Evolutionary conservation across 2,329 filamentous ascomycete species (phyloP), one percentile per base, ranked within the genome.

Genomic region (Onygenales sp.): DNA sequence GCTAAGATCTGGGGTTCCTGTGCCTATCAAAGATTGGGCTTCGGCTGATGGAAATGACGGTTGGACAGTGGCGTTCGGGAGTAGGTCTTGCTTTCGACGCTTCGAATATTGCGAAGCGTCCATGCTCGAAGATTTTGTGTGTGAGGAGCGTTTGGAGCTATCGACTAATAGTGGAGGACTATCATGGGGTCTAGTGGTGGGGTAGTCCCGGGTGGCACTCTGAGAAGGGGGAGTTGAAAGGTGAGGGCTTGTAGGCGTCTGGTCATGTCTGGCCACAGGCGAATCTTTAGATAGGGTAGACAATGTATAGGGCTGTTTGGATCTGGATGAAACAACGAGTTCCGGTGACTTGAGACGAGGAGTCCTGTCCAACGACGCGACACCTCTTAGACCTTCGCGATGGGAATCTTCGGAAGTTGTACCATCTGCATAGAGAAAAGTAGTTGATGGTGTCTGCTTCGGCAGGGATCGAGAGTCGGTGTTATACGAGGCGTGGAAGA

Each of bases 401-500:
- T 56, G 50, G 2, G 57, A 59, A 7, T 61, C 59, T n/a, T 55
- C 58, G 49, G 70, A 69, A 32, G 67, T 62, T 8, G 63, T 56
- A 3, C 68, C 69, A 52, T 73, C 68, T 8, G 70, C 65, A 57
- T 70, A 69, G 40, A 69, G 53, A 49, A 73, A 73, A 2, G 63
- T 61, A 6, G 62, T 56, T 17, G 58, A 52, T 68, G 32, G 49
- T 57, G 36, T 58, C 59, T 17, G 58, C 53, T 47, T 62, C 37
- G 33, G 40, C 37, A 46, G 31, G 31, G 42, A 36, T n/a, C 40
- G 64, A n/a, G 56, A 51, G 36, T 69, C 67, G 31, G 58, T 45
- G 27, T 72, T 67, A 31, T 52, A 43, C 3, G 66, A 65, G n/a
- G 91, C 93, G 67, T 94, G 91, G 68, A 98, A 96, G 77, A 97